phyloP scores from a whole-genome alignment of 768 basidiomycete species.

The Tricholoma matsutake region DNA sequence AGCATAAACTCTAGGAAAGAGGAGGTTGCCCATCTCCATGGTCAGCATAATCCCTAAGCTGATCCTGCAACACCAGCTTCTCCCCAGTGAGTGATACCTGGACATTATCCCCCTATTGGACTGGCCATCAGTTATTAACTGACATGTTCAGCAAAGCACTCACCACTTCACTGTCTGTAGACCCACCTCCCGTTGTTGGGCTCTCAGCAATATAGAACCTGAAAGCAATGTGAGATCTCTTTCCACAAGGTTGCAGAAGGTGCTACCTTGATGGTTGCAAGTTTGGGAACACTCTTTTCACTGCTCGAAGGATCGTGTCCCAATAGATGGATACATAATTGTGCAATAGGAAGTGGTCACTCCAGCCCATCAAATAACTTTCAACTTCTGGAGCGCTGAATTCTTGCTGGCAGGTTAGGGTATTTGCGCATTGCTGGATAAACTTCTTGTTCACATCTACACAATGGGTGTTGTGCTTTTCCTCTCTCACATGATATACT shows the following conservation, averaged over 20 bases:
- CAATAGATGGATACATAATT: slow-evolving; percentile 33
- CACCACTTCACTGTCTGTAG: neutral
- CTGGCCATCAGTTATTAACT: too few relatives aligned
- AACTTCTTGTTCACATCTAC: slow-evolving; percentile 23
- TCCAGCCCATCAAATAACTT: slow-evolving; percentile 41
- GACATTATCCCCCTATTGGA: too few relatives aligned
- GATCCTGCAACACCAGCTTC: slow-evolving; percentile 10
- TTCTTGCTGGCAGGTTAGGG: slow-evolving; percentile 33
- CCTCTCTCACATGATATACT: slow-evolving; percentile 21
- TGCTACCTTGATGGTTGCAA: neutral
- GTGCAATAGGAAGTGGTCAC: slow-evolving; percentile 35
- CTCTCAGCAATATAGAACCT: neutral
- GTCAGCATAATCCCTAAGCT: slow-evolving; percentile 18
- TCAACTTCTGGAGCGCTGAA: slow-evolving; percentile 36
- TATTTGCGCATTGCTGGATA: slow-evolving; percentile 31
- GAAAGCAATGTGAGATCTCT: neutral
- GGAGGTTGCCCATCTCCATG: slow-evolving; percentile 6
- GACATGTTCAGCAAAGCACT: neutral
- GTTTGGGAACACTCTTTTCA: slow-evolving; percentile 13
- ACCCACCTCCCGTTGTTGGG: neutral
- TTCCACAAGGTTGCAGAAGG: too few relatives aligned
- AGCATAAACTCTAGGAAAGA: slow-evolving; percentile 13
- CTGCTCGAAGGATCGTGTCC: slow-evolving; percentile 13
- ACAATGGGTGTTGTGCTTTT: slow-evolving; percentile 8
- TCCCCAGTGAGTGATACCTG: too few relatives aligned